Base-by-base conservation (phyloP, 2,329 filamentous ascomycete genomes). In the Microascus cirrosus region DNA sequence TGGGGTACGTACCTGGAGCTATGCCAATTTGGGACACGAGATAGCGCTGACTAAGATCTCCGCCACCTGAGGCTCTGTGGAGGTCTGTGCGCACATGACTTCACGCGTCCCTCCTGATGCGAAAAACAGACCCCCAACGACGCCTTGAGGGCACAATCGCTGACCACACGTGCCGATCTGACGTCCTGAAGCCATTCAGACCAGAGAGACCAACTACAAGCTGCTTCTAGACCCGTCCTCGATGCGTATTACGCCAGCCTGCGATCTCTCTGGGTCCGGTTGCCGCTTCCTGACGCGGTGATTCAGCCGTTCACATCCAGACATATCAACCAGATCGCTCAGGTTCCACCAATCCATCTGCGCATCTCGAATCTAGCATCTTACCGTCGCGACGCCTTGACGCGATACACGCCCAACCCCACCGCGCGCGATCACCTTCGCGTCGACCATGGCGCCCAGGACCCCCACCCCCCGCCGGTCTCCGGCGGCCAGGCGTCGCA, bases 401-500 rank as follows among this genome's bases (percentile, higher is more conserved):
- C 52, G 7, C 24, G 25, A 32, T 54, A 34, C 28, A 34, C 28
- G 51, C 5, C 28, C 24, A 6, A 24, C 45, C n/a, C 45, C 18
- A n/a, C 45, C 22, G n/a, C 45, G 22, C 45, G 45, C 45, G 6
- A 22, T 11, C n/a, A 20, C n/a, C 11, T 22, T 50, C 45, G 20
- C 45, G 45, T 7, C 55, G 8, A 34, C 45, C 32, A 59, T 59
- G 58, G 58, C 54, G 32, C 58, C 53, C 24, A 56, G 54, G 42
- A 56, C 58, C 34, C 53, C 58, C 53, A 59, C 58, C n/a, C 53
- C 58, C 18, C 51, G 54, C 32, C 58, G 58, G 15, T 45, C 54
- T 15, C 58, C 72, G 8, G 73, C 73, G 36, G 73, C 72, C 54
- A 72, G 77, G 55, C 76, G 75, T 56, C 71, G 77, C 58, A 77